Evolutionary conservation across 1,139 yeast genomes (phyloP).

Genomic region (Geotrichum siamense): DNA sequence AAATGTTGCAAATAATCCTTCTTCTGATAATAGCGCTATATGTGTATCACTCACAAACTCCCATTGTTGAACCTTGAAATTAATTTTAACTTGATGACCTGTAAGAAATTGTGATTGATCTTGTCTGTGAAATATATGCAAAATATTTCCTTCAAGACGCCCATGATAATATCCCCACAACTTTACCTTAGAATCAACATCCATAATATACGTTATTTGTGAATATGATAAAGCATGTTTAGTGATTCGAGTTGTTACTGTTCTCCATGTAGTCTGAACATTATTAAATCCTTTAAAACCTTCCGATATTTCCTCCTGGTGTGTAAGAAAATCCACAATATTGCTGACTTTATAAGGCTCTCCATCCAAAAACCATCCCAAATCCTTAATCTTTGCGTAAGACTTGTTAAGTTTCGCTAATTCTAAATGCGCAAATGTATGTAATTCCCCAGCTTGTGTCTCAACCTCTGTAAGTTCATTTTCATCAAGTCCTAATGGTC

Average conservation of each 20-base stretch:
- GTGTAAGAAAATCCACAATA: neutral
- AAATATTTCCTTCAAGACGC: neutral
- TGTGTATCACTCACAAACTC: constrained; percentile 1
- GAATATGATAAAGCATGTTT: neutral
- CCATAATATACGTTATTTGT: neutral
- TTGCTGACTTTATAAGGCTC: neutral
- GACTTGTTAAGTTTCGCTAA: neutral
- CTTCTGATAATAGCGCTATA: neutral
- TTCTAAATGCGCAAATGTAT: neutral
- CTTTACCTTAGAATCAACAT: neutral
- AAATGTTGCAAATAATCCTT: neutral
- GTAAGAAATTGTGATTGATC: neutral
- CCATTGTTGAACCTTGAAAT: neutral
- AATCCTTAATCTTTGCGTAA: neutral
- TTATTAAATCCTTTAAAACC: neutral
- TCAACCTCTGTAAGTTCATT: neutral
- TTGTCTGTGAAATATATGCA: neutral
- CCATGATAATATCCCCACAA: neutral
- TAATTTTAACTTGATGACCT: neutral
- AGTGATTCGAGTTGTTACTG: neutral
- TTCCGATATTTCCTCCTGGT: neutral
- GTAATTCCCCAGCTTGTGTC: neutral
- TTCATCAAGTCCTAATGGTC: constrained; percentile 1
- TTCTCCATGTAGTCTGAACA: neutral
- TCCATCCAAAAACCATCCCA: constrained; percentile 1